Conservation (phyloP, 305 asterid species). For the Fraxinus velutina region DNA sequence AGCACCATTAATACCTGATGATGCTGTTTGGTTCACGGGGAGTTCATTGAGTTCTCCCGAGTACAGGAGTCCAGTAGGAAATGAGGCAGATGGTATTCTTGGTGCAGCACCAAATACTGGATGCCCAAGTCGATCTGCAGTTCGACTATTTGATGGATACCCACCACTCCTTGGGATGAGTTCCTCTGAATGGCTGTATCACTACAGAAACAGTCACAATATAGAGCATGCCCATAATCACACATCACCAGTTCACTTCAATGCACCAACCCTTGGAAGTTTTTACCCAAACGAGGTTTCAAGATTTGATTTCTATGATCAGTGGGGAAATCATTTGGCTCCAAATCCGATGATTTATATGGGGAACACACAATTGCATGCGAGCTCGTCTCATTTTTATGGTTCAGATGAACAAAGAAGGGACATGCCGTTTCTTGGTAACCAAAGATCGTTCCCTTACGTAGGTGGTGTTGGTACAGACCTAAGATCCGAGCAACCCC, state of each 20-base stretch:
- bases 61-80: constrained; percentile 7
- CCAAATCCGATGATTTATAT: constrained; percentile 46
- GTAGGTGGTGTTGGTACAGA: constrained; percentile 48
- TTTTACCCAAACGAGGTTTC: constrained; percentile 35
- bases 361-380: constrained; percentile 44
- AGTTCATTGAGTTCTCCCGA: constrained; percentile 1
- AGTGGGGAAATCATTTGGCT: constrained; percentile 67
- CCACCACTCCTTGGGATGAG: constrained; percentile 71
- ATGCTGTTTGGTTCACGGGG: constrained; percentile 49
- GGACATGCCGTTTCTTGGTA: constrained; percentile 39
- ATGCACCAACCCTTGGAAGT: constrained; percentile 35
- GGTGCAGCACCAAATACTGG: constrained; percentile 63
- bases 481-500: constrained; percentile 48
- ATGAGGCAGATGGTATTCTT: constrained; percentile 60
- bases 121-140: constrained; percentile 31
- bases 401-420: constrained; percentile 42
- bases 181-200: constrained; percentile 93
- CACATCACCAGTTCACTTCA: constrained; percentile 39
- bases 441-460: constrained; percentile 54
- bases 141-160: constrained; percentile 44
- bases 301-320: constrained; percentile 52
- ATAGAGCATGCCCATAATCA: constrained; percentile 36
- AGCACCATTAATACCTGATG: constrained; percentile 74
- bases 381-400: constrained; percentile 36
- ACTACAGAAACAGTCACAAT: constrained; percentile 67